Conservation (phyloP, 2,329 filamentous ascomycete genomes). For the Botrytis elliptica region DNA sequence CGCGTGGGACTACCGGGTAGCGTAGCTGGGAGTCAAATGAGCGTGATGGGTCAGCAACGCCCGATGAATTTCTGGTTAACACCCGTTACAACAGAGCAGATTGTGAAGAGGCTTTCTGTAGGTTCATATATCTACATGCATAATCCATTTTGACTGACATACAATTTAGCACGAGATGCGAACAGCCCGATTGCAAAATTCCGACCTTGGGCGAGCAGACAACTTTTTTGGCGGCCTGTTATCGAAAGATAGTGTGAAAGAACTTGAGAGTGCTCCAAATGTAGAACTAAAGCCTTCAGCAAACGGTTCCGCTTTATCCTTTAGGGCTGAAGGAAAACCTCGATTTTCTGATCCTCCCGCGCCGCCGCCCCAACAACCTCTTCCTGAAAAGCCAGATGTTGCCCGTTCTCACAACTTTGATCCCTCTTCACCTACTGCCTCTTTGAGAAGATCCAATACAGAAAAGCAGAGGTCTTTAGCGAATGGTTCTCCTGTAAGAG, state of each 20-base stretch:
- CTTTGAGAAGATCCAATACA: constrained; percentile 72
- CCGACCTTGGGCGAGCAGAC: constrained; percentile 79
- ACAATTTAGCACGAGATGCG: constrained; percentile 76
- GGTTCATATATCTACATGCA: constrained; percentile 21
- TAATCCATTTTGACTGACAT: constrained; percentile 30
- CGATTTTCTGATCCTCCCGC: constrained; percentile 92
- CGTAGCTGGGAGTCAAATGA: constrained; percentile 53
- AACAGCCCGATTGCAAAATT: constrained; percentile 80
- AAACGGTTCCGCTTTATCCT: constrained; percentile 47
- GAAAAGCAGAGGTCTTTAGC: constrained; percentile 66
- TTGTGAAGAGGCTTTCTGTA: constrained; percentile 68
- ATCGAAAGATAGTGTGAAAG: constrained; percentile 66
- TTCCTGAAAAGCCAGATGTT: constrained; percentile 88
- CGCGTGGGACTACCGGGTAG: constrained; percentile 55
- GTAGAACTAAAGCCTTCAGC: constrained; percentile 50
- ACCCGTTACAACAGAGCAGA: constrained; percentile 89
- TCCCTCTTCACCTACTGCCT: constrained; percentile 46
- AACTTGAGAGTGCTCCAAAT: constrained; percentile 52
- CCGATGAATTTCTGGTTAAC: constrained; percentile 81
- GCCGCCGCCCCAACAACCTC: constrained; percentile 86
- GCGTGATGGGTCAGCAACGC: constrained; percentile 65
- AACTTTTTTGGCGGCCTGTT: constrained; percentile 78
- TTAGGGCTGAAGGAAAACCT: constrained; percentile 72
- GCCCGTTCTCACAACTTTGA: constrained; percentile 46
- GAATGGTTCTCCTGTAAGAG: constrained; percentile 49